These are phyloP conservation scores for Bigelowiella natans DNA, from an alignment of 78 protist genomes.

Conservation along the genomic window DNA sequence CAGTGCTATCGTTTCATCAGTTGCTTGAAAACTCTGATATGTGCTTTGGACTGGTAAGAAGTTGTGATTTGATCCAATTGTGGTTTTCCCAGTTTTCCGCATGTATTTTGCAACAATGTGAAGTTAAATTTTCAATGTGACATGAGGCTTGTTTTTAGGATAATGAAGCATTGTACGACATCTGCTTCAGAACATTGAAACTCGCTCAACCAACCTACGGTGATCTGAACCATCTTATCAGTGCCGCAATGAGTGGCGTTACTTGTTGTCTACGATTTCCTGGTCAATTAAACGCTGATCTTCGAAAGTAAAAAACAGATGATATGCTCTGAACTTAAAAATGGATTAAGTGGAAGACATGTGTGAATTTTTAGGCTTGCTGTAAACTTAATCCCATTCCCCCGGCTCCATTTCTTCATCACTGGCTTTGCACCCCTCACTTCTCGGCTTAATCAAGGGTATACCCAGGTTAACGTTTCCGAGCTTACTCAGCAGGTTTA, in stretches of 20 bases:
- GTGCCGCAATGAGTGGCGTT: slow-evolving; percentile 84
- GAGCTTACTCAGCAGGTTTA: background rate
- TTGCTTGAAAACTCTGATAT: slow-evolving; percentile 92
- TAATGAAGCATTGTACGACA: slow-evolving; percentile 94
- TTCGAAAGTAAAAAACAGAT: slow-evolving; percentile 61
- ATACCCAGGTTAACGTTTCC: background rate
- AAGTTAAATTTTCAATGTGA: no score
- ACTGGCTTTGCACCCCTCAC: slow-evolving; percentile 93
- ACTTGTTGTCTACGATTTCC: slow-evolving; percentile 96
- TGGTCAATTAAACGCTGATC: slow-evolving; percentile 93
- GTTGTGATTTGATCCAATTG: no score
- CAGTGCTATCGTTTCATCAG: slow-evolving; percentile 91
- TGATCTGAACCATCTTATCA: slow-evolving; percentile 89
- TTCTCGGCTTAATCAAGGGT: slow-evolving; percentile 44
- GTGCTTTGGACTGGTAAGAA: slow-evolving; percentile 58
- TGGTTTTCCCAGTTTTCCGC: no score
- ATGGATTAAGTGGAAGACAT: no score
- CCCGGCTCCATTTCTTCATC: slow-evolving; percentile 97
- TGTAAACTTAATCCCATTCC: slow-evolving; percentile 98
- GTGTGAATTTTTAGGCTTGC: no score
- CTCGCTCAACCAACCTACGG: slow-evolving; percentile 84
- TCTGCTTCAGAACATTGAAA: slow-evolving; percentile 84
- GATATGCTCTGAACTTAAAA: no score
- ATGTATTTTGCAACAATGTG: no score
- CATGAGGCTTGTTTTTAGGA: no score